A percentile compares a stretch with the other conserved stretches of the same genome.
Conservation (phyloP, 192 early-diverging fungal species). For the Thamnidium elegans region DNA sequence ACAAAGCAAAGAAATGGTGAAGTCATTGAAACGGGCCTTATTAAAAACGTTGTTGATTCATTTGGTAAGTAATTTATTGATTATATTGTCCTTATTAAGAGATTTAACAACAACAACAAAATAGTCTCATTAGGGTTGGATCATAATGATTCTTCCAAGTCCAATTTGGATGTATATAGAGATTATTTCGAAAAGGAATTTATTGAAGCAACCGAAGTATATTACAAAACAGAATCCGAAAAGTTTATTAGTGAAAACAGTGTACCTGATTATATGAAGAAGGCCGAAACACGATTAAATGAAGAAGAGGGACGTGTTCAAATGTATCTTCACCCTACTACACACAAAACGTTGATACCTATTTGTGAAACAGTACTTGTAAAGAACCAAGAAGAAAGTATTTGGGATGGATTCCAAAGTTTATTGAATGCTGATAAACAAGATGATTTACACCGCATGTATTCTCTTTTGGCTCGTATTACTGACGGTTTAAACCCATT, state of each 20-base stretch:
- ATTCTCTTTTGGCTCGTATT: slow-evolving; percentile 72
- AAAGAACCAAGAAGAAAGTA: slow-evolving; percentile 72
- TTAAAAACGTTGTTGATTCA: slow-evolving; percentile 88
- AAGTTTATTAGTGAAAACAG: slow-evolving; percentile 88
- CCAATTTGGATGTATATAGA: slow-evolving; percentile 86
- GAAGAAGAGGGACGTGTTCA: slow-evolving; percentile 87
- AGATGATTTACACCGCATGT: slow-evolving; percentile 72
- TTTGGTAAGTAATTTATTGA: too few species aligned
- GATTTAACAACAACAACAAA: too few species aligned
- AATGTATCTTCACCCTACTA: slow-evolving; percentile 82
- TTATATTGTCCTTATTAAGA: too few species aligned
- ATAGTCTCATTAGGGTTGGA: slow-evolving; percentile 81
- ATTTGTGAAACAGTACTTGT: slow-evolving; percentile 88
- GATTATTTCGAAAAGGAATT: slow-evolving; percentile 87
- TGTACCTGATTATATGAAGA: slow-evolving; percentile 94
- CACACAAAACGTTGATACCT: slow-evolving; percentile 72
- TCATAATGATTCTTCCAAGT: slow-evolving; percentile 72
- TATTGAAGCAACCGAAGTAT: slow-evolving; percentile 71
- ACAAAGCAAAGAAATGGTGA: slow-evolving; percentile 86
- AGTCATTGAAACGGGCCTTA: slow-evolving; percentile 77
- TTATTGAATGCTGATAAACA: slow-evolving; percentile 85
- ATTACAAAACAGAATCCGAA: slow-evolving; percentile 89
- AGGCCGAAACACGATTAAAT: slow-evolving; percentile 71
- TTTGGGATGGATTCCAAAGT: slow-evolving; percentile 88
- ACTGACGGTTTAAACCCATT: slow-evolving; percentile 83